These are phyloP conservation scores for Cladophialophora bantiana DNA, from an alignment of 2,329 filamentous ascomycete species.

Conservation along the genomic window DNA sequence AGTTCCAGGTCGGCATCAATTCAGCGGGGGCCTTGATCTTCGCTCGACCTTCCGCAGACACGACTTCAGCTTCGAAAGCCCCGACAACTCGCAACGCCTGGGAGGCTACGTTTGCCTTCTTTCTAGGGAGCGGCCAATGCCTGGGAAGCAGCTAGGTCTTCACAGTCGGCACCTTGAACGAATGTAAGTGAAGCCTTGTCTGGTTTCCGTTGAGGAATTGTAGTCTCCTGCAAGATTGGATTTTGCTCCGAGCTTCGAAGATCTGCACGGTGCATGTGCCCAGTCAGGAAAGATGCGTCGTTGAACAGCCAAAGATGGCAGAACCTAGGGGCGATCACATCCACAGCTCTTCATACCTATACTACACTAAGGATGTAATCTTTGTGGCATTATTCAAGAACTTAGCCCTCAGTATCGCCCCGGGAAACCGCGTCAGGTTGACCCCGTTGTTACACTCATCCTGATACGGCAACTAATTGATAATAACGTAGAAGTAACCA, in stretches of 20 bases:
- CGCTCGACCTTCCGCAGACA: not conserved
- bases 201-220: too few species aligned
- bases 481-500: slow-evolving; percentile 58
- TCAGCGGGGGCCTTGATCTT: not conserved
- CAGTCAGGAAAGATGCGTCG: too few species aligned
- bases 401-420: slow-evolving; percentile 54
- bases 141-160: not conserved
- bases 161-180: not conserved
- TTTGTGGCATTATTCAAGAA: slow-evolving; percentile 52
- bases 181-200: not conserved
- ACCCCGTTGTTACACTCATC: slow-evolving; percentile 57
- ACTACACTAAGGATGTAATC: slow-evolving; percentile 37
- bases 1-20: not conserved
- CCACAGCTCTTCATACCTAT: too few species aligned
- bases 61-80: not conserved
- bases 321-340: too few species aligned
- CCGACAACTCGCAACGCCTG: not conserved
- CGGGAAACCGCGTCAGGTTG: slow-evolving; percentile 53
- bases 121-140: not conserved
- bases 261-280: too few species aligned
- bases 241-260: too few species aligned
- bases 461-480: slow-evolving; percentile 59
- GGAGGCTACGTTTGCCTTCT: not conserved
- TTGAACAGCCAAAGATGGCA: too few species aligned
- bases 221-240: too few species aligned